These are phyloP conservation scores for Neurospora sp. DNA, from an alignment of 495 filamentous ascomycete genomes.

Conservation along the genomic window DNA sequence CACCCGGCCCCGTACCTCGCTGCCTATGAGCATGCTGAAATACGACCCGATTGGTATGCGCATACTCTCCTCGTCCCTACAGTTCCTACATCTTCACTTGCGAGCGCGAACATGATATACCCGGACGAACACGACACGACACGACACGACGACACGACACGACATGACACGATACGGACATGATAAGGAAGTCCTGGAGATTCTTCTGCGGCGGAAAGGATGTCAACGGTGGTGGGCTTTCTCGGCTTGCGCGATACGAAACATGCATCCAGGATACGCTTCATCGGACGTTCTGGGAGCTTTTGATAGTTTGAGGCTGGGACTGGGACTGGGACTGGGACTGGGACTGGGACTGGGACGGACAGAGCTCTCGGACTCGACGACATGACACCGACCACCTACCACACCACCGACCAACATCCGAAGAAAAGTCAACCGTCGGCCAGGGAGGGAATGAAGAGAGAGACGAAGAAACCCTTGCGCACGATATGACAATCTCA, in stretches of 20 bases:
- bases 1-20: constrained; percentile 65
- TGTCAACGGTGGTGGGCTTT: neutral
- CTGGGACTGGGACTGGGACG: neutral
- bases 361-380: neutral
- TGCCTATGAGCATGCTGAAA: constrained; percentile 93
- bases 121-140: neutral
- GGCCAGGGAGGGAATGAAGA: neutral
- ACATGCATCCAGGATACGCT: neutral
- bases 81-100: no score
- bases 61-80: no score
- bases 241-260: neutral
- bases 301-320: neutral
- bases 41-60: constrained; percentile 89
- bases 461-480: neutral
- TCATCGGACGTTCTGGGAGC: neutral
- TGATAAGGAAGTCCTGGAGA: neutral
- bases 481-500: no score
- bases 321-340: neutral
- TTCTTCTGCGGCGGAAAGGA: neutral
- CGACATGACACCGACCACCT: neutral
- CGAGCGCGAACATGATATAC: neutral
- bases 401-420: neutral
- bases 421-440: neutral
- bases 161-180: neutral
- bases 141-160: neutral